Evolutionary conservation across 208 protist genomes (phyloP), one percentile per base, ranked within the genome.

Genomic region (Wallacemonas collosoma): DNA sequence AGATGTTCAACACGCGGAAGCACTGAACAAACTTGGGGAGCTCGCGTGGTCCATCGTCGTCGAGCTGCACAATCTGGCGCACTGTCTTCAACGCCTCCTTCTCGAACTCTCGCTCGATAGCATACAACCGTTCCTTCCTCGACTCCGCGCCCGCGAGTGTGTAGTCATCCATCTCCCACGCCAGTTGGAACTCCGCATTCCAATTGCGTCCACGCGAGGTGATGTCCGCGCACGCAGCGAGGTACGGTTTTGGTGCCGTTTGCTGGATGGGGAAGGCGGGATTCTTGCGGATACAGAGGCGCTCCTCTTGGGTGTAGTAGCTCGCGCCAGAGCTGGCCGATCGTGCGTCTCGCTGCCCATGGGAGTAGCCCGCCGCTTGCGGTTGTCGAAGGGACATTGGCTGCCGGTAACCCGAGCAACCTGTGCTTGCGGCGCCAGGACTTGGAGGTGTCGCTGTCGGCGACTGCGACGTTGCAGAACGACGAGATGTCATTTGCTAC

Each of bases 181-280:
- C 91, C 9, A 91, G 74, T 74, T 95, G 91, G 58, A 94, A 95
- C 72, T 93, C 88, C 3, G 87, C 85, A 54, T 95, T 95, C 89
- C 91, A 95, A 73, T 94, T 70, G 5, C 87, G 74, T 14, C 66
- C 75, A 4, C 39, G 65, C n/a, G 79, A 64, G 0, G 83, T 89
- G 68, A 94, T 91, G 55, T 85, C 80, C 1, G 88, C 78, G 71
- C 88, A 95, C 3, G 79, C 77, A 12, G 78, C 62, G 35, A 94
- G 73, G 69, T 87, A 91, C 61, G 87, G 75, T 73, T 87, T 85
- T 11, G 90, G 86, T 8, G 86, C 89, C 0, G 81, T 89, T 69
- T 93, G 88, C 73, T 93, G 88, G 41, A 93, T 93, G 0, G 83
- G 86, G 57, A 95, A 95, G 8, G 88, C 74, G 1, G 90, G 88